These are phyloP conservation scores for Ophiorrhiza pumila DNA, from an alignment of 257 asterid species.

Conservation along the genomic window DNA sequence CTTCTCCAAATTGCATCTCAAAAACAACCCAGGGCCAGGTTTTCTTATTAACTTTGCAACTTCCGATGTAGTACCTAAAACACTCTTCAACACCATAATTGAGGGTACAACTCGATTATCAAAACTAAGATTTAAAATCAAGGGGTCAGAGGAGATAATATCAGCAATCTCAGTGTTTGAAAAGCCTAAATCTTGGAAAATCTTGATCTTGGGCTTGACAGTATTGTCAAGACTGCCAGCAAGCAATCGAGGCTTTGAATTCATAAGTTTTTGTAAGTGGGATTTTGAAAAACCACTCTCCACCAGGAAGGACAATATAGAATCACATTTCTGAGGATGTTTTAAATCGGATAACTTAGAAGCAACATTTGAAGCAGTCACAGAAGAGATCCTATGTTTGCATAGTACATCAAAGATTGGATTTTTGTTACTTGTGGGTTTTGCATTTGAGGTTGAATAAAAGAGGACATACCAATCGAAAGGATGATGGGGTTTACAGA, in stretches of 20 bases:
- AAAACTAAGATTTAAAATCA: constrained; percentile 20
- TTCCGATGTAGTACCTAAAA: constrained; percentile 27
- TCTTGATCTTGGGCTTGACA: constrained; percentile 39
- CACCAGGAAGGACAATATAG: constrained; percentile 26
- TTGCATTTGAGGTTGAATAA: constrained; percentile 9
- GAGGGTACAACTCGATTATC: constrained; percentile 18
- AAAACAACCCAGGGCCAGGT: constrained; percentile 25
- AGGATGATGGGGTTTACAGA: constrained; percentile 18
- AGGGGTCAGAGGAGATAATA: constrained; percentile 25
- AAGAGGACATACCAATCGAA: neutral
- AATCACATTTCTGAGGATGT: constrained; percentile 22
- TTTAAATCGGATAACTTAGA: constrained; percentile 14
- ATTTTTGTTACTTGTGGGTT: neutral
- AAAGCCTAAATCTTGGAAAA: constrained; percentile 39
- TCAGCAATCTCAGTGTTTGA: constrained; percentile 19
- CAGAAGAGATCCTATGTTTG: constrained; percentile 27
- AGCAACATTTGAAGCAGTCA: constrained; percentile 22
- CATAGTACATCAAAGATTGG: constrained; percentile 8
- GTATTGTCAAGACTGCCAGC: constrained; percentile 18
- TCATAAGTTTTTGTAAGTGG: constrained; percentile 32
- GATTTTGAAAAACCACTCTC: constrained; percentile 34
- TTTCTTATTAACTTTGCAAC: constrained; percentile 23
- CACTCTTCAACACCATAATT: constrained; percentile 20
- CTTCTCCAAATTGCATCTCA: constrained; percentile 22
- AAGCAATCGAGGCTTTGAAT: constrained; percentile 13